Evolutionary conservation across 129 eudicot genomes (phyloP).

Genomic region (Arctium lappa): DNA sequence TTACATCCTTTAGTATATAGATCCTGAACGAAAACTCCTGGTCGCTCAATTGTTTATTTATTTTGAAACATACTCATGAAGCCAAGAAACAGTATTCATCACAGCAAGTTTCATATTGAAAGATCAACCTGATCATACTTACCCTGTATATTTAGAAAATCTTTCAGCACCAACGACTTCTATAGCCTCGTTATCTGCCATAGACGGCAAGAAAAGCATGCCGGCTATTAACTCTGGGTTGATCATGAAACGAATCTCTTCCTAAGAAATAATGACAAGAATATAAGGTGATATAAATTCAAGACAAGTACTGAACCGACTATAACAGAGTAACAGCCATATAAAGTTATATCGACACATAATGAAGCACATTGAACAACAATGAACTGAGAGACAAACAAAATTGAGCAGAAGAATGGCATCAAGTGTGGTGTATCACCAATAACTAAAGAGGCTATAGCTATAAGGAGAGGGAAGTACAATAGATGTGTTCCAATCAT

Average conservation of each 20-base stretch:
- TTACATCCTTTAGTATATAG: not conserved
- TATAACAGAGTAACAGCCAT: conserved; percentile 4
- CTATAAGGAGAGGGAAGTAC: too few species aligned
- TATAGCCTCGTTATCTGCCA: conserved; percentile 93
- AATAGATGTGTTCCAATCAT: too few species aligned
- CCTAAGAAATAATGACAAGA: conserved; percentile 36
- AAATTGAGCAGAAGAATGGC: not conserved
- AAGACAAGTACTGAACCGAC: not conserved
- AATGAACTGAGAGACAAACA: not conserved
- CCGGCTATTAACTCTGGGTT: conserved; percentile 89
- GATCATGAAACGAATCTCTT: conserved; percentile 97
- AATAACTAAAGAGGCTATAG: not conserved
- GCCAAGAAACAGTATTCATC: not conserved
- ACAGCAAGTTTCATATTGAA: conserved; percentile 2
- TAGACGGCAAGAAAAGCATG: conserved; percentile 89
- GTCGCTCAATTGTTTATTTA: not conserved
- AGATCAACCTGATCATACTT: conserved; percentile 20
- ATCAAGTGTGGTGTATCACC: not conserved
- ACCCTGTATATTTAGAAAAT: conserved; percentile 84
- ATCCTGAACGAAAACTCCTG: not conserved
- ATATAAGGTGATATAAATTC: not conserved
- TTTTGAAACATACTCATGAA: not conserved
- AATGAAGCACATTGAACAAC: conserved; percentile 1
- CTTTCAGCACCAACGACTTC: conserved; percentile 86
- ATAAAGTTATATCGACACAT: conserved; percentile 7